Conservation (phyloP, 148 eudicot genomes). For the Tetragonia tetragonoides region DNA sequence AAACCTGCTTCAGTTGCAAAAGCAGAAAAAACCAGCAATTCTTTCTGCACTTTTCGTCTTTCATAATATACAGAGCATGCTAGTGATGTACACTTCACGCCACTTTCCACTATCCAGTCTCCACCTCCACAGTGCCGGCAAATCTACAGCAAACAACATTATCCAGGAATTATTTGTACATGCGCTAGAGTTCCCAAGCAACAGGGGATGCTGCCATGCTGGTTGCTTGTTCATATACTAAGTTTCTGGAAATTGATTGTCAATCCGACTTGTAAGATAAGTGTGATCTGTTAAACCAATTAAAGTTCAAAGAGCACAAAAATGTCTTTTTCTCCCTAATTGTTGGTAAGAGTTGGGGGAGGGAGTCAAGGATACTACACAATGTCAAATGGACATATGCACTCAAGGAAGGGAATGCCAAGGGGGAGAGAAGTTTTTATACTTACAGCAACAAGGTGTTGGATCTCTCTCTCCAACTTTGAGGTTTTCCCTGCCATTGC, state of each 20-base stretch:
- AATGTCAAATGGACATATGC: too few species aligned
- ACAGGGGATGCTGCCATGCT: background rate
- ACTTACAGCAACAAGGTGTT: slow-evolving; percentile 89
- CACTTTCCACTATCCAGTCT: slow-evolving; percentile 77
- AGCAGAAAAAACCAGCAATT: slow-evolving; percentile 58
- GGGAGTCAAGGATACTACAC: too few species aligned
- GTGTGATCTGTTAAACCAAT: background rate
- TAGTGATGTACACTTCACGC: slow-evolving; percentile 83
- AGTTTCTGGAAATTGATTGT: background rate
- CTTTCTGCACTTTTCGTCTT: slow-evolving; percentile 85
- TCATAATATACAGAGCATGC: slow-evolving; percentile 85
- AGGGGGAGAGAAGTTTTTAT: background rate
- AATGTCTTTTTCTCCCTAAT: too few species aligned
- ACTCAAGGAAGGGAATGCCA: slow-evolving; percentile 1
- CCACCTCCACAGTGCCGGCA: slow-evolving; percentile 97
- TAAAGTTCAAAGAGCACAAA: too few species aligned
- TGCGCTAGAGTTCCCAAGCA: too few species aligned
- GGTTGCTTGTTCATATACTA: background rate
- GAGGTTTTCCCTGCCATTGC: slow-evolving; percentile 72
- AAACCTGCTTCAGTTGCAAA: slow-evolving; percentile 57
- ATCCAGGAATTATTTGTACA: background rate
- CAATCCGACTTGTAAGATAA: too few species aligned
- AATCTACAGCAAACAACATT: slow-evolving; percentile 46
- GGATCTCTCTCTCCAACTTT: slow-evolving; percentile 75
- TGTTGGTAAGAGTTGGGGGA: too few species aligned